phyloP scores from a whole-genome alignment of 768 basidiomycete genomes.

The Amanita phalloides region DNA sequence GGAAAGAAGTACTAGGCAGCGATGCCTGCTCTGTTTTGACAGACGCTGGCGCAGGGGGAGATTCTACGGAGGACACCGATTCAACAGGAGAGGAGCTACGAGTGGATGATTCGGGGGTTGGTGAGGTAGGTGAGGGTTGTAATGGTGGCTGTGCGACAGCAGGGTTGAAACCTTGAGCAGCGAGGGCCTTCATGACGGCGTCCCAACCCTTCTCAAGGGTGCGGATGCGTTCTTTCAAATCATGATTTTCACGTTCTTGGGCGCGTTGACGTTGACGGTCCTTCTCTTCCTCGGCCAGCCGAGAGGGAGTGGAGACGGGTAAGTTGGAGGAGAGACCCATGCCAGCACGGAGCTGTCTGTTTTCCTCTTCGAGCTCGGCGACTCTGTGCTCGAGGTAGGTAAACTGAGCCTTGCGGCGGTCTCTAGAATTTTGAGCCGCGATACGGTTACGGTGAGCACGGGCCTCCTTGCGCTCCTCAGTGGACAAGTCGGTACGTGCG shows the following conservation, averaged over 20 bases:
- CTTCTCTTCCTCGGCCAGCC: constrained; percentile 20
- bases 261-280: constrained; percentile 30
- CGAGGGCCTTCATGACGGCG: constrained; percentile 65
- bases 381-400: constrained; percentile 55
- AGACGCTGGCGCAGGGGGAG: constrained; percentile 22
- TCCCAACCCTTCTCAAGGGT: constrained; percentile 78
- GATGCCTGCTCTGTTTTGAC: constrained; percentile 12
- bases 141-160: constrained; percentile 21
- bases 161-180: constrained; percentile 54
- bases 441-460: constrained; percentile 88
- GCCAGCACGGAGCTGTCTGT: constrained; percentile 58
- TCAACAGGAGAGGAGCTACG: constrained; percentile 20
- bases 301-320: constrained; percentile 15
- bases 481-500: constrained; percentile 44
- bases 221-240: constrained; percentile 65
- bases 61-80: constrained; percentile 11
- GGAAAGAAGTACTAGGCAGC: constrained; percentile 23
- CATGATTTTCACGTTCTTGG: constrained; percentile 61
- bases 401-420: constrained; percentile 83
- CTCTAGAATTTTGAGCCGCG: constrained; percentile 88
- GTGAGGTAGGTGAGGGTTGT: constrained; percentile 12
- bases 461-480: constrained; percentile 79
- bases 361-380: constrained; percentile 74
- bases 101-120: constrained; percentile 12
- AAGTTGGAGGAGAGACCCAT: constrained; percentile 16